Evolutionary conservation across 176 grass and related monocot genomes (phyloP), one percentile per base, ranked within the genome.

Genomic region (Panicum miliaceum): DNA sequence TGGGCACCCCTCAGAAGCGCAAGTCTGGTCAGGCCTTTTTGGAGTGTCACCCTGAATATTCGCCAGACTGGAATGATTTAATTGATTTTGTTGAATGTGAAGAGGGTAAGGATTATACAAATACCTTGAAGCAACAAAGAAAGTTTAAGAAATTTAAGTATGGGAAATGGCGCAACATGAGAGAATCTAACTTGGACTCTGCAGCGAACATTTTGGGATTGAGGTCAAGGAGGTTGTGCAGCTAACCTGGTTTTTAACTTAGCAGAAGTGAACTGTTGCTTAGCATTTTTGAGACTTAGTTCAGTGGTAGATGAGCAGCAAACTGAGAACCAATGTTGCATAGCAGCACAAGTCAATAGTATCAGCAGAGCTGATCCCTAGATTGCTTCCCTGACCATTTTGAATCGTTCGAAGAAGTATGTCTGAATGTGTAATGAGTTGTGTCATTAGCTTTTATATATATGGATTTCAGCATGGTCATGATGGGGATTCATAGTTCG

Each of bases 11-110:
- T 53, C 8, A 3, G 77, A 70, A 70, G 19, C 26, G 15, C 48
- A 72, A 72, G 36, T 57, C 27, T 23, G 45, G 52, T 45, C 67
- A 10, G 68, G 42, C 62, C 70, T 77, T 91, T 82, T 76, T 89
- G 0, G 6, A 75, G 61, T 45, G 26, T 59, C 79, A 61, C 75
- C 73, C 64, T 1, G 77, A 36, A 64, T 75, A 72, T 22, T 16
- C 35, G 3, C 0, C 47, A 15, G 65, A 82, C 19, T 86, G 79
- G 56, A 3, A 27, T 78, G 92, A 91, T 85, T 2, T 94, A 27
- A 16, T 20, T 8, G 81, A 89, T 60, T 94, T 38, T 63, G 37
- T 94, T 42, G 92, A 89, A 23, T 89, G 77, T 18, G 34, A 75
- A 23, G 50, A 40, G 59, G 77, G 66, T 34, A 29, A 65, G 66